These are phyloP conservation scores for Fusarium anthophilum DNA, from an alignment of 2,329 filamentous ascomycete genomes.

Conservation along the genomic window DNA sequence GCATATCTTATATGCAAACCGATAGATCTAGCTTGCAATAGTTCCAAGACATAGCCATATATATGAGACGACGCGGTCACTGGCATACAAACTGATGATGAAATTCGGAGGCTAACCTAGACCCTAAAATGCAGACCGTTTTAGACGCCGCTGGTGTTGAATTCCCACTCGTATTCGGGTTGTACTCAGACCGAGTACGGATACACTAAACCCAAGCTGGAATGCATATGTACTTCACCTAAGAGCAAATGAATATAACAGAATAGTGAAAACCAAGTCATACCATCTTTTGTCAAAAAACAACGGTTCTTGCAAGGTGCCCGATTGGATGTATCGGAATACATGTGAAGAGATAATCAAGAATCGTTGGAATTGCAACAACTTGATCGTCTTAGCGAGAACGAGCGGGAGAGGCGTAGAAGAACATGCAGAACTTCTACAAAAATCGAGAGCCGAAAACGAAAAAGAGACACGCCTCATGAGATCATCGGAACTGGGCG, in stretches of 20 bases:
- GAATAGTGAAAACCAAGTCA: background rate
- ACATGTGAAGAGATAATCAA: constrained; percentile 3
- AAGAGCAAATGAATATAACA: background rate
- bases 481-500: constrained; percentile 26
- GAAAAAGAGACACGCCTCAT: constrained; percentile 29
- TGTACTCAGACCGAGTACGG: background rate
- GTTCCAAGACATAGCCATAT: background rate
- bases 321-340: constrained; percentile 10
- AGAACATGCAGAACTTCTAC: background rate
- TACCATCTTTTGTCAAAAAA: background rate
- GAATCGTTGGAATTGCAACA: background rate
- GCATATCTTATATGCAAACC: background rate
- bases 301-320: constrained; percentile 6
- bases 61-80: background rate
- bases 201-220: background rate
- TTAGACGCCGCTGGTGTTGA: background rate
- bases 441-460: constrained; percentile 32
- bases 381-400: constrained; percentile 4
- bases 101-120: background rate
- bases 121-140: background rate
- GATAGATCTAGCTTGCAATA: background rate
- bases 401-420: constrained; percentile 18
- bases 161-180: constrained; percentile 1
- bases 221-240: background rate
- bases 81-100: background rate